phyloP scores from a whole-genome alignment of 2,329 filamentous ascomycete species.

The Paecilomyces dactylethromorphus region DNA sequence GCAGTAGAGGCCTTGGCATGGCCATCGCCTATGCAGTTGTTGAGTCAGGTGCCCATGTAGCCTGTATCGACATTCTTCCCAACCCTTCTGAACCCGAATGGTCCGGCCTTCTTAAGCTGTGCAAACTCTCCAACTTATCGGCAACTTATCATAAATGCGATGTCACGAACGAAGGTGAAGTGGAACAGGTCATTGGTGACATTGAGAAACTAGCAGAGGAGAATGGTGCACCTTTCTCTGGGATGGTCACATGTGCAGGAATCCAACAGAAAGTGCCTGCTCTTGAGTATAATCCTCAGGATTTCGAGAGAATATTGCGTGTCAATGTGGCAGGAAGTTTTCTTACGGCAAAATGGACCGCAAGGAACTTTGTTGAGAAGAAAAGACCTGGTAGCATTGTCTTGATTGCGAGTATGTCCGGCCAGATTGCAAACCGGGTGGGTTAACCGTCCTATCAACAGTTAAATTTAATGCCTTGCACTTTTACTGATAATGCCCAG shows the following conservation, averaged over 20 bases:
- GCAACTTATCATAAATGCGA: too few relatives aligned
- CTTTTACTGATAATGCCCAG: slow-evolving; percentile 27
- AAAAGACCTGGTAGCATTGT: slow-evolving; percentile 54
- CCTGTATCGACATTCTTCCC: slow-evolving; percentile 45
- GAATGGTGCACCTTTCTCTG: too few relatives aligned
- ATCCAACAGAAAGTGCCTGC: slow-evolving; percentile 44
- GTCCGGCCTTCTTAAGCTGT: too few relatives aligned
- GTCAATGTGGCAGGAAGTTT: slow-evolving; percentile 33
- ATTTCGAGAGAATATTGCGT: slow-evolving; percentile 28
- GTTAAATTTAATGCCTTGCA: too few relatives aligned
- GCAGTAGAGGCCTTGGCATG: slow-evolving; percentile 46
- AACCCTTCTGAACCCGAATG: too few relatives aligned
- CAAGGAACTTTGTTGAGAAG: slow-evolving; percentile 49
- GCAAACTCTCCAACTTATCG: too few relatives aligned
- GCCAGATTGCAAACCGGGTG: slow-evolving; percentile 55
- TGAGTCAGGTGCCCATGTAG: slow-evolving; percentile 45
- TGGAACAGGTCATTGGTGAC: too few relatives aligned
- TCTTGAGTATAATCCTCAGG: slow-evolving; percentile 38
- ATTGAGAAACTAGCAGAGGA: too few relatives aligned
- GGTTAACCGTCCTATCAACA: background rate
- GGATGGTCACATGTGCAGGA: slow-evolving; percentile 44
- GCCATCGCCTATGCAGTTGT: slow-evolving; percentile 44
- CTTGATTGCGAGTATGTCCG: slow-evolving; percentile 66
- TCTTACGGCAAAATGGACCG: slow-evolving; percentile 25
- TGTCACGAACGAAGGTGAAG: too few relatives aligned